Evolutionary conservation across 2,329 filamentous ascomycete species (phyloP).

Genomic region (Pseudogymnoascus sp.): DNA sequence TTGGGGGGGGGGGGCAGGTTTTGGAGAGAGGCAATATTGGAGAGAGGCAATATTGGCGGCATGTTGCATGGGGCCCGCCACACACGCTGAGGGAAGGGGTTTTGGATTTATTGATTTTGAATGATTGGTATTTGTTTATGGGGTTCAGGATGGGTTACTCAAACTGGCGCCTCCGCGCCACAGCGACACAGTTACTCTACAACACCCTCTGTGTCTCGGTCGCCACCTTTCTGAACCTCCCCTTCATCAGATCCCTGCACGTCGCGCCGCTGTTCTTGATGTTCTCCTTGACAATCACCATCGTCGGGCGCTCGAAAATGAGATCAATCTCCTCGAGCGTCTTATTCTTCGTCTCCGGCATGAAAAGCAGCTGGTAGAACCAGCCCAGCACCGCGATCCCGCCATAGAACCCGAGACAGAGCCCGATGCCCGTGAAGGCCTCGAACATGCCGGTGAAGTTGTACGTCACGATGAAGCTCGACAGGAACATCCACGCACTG

Average conservation of each 20-base stretch:
- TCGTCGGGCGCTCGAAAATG: constrained; percentile 56
- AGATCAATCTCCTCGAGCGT: constrained; percentile 65
- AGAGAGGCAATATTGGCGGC: neutral
- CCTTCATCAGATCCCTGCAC: neutral
- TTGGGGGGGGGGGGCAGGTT: neutral
- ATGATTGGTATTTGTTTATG: neutral
- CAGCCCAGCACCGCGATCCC: constrained; percentile 64
- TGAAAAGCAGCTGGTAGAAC: constrained; percentile 66
- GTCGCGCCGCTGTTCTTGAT: constrained; percentile 24
- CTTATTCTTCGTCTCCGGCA: constrained; percentile 64
- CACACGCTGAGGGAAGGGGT: neutral
- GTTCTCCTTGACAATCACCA: constrained; percentile 55
- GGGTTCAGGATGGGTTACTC: neutral
- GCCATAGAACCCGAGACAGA: constrained; percentile 65
- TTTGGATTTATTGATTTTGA: neutral
- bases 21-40: neutral
- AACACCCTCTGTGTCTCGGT: neutral
- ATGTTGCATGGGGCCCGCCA: neutral
- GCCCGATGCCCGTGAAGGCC: constrained; percentile 57
- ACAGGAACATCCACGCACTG: constrained; percentile 60
- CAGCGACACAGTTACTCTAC: neutral
- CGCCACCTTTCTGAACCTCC: constrained; percentile 8
- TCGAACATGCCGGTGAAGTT: constrained; percentile 65
- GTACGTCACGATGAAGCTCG: constrained; percentile 66
- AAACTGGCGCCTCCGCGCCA: neutral